A percentile compares a stretch with the other conserved stretches of the same genome.
These are phyloP conservation scores for Naematelia encephala DNA, from an alignment of 768 basidiomycete genomes.

Conservation along the genomic window DNA sequence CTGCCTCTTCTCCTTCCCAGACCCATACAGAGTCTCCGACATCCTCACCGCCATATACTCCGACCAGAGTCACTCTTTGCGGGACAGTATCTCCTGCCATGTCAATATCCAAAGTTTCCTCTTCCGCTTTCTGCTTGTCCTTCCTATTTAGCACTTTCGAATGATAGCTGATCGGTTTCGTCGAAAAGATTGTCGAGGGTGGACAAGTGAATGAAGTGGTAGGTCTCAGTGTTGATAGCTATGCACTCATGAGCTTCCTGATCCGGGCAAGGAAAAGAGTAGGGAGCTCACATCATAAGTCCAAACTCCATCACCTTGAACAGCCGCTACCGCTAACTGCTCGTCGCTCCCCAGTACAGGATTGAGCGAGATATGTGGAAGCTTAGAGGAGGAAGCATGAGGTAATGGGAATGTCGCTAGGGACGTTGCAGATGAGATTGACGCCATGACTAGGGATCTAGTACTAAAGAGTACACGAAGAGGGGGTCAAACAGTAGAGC, in stretches of 20 bases:
- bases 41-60: slow-evolving; percentile 23
- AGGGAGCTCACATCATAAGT: slow-evolving; percentile 48
- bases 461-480: not conserved
- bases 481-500: not conserved
- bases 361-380: slow-evolving; percentile 31
- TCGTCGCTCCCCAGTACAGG: slow-evolving; percentile 32
- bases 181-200: slow-evolving; percentile 39
- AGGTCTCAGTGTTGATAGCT: slow-evolving; percentile 41
- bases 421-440: slow-evolving; percentile 37
- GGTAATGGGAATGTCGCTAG: slow-evolving; percentile 44
- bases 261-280: not conserved
- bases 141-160: slow-evolving; percentile 2
- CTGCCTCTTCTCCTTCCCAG: slow-evolving; percentile 46
- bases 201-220: slow-evolving; percentile 48
- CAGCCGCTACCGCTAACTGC: slow-evolving; percentile 41
- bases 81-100: not conserved
- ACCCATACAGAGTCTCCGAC: slow-evolving; percentile 37
- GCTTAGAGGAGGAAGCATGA: slow-evolving; percentile 40
- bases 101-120: slow-evolving; percentile 22
- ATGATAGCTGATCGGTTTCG: slow-evolving; percentile 37
- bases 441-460: slow-evolving; percentile 14
- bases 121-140: slow-evolving; percentile 24
- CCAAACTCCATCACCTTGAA: slow-evolving; percentile 50
- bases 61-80: slow-evolving; percentile 26
- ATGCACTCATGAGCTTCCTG: not conserved